Evolutionary conservation across 208 protist species (phyloP).

Genomic region (Leishmania aethiopica): DNA sequence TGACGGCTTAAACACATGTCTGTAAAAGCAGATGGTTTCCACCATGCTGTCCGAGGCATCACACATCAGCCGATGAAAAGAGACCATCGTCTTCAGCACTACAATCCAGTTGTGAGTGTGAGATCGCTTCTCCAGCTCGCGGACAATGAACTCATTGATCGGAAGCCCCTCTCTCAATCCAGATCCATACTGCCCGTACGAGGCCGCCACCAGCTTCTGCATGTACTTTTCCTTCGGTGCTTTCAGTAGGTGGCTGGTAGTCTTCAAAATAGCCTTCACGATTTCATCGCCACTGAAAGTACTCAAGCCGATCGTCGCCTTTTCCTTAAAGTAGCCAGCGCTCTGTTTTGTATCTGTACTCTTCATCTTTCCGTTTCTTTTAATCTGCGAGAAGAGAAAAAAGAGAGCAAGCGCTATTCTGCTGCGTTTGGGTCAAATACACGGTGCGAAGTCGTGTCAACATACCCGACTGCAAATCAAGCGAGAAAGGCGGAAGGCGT

Average conservation of each 20-base stretch:
- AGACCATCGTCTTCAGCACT: slow-evolving; percentile 80
- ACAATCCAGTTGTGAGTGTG: slow-evolving; percentile 89
- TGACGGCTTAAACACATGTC: slow-evolving; percentile 47
- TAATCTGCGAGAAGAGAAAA: background rate
- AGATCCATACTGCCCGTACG: slow-evolving; percentile 53
- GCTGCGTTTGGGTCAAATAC: no score
- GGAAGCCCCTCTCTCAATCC: slow-evolving; percentile 29
- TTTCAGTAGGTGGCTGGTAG: slow-evolving; percentile 86
- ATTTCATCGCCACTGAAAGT: slow-evolving; percentile 72
- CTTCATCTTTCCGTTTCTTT: slow-evolving; percentile 32
- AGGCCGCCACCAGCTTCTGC: slow-evolving; percentile 65
- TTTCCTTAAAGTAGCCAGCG: slow-evolving; percentile 84
- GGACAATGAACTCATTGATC: slow-evolving; percentile 69
- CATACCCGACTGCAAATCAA: background rate
- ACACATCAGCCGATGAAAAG: slow-evolving; percentile 69
- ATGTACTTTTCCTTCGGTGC: slow-evolving; percentile 90
- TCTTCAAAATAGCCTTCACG: slow-evolving; percentile 72
- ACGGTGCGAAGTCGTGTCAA: background rate
- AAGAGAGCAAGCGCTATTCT: background rate
- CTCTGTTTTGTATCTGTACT: slow-evolving; percentile 66
- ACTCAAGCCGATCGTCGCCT: slow-evolving; percentile 71
- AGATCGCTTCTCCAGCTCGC: slow-evolving; percentile 68
- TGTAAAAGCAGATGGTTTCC: slow-evolving; percentile 48
- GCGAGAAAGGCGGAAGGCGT: background rate
- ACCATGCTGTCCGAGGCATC: slow-evolving; percentile 70